These are phyloP conservation scores for Abrus precatorius DNA, from an alignment of 306 rosid genomes.

Conservation along the genomic window DNA sequence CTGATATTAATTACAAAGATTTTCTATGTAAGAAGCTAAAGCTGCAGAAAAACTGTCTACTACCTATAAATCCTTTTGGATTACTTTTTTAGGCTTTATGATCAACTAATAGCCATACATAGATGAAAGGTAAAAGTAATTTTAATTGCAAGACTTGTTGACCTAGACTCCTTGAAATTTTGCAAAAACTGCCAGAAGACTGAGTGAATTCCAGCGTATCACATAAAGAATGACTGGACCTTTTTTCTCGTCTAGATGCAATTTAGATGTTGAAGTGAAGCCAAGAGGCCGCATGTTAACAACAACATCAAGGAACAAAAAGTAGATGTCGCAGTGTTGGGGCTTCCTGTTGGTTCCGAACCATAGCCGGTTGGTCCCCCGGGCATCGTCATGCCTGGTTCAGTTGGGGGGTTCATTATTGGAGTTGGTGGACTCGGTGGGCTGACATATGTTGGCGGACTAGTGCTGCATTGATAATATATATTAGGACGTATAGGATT, in stretches of 20 bases:
- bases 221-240: slow-evolving; percentile 52
- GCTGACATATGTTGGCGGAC: slow-evolving; percentile 52
- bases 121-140: slow-evolving; percentile 50
- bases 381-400: slow-evolving; percentile 59
- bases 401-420: slow-evolving; percentile 44
- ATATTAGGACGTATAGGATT: slow-evolving; percentile 44
- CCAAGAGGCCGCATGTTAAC: slow-evolving; percentile 57
- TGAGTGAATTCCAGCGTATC: slow-evolving; percentile 59
- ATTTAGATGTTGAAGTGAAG: slow-evolving; percentile 56
- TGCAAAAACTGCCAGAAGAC: slow-evolving; percentile 59
- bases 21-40: slow-evolving; percentile 57
- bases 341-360: slow-evolving; percentile 73
- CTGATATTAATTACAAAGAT: slow-evolving; percentile 44
- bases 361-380: slow-evolving; percentile 70
- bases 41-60: slow-evolving; percentile 65
- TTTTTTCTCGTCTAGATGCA: slow-evolving; percentile 55
- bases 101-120: slow-evolving; percentile 58
- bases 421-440: slow-evolving; percentile 50
- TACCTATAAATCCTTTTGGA: slow-evolving; percentile 61
- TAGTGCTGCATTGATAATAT: slow-evolving; percentile 61
- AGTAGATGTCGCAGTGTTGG: slow-evolving; percentile 63
- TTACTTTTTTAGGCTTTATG: slow-evolving; percentile 52
- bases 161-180: slow-evolving; percentile 54
- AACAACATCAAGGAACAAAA: slow-evolving; percentile 53
- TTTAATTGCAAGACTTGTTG: slow-evolving; percentile 51